Percentiles rank a stretch among this genome's conserved stretches.
These are phyloP conservation scores for Aspergillus floridensis DNA, from an alignment of 2,329 filamentous ascomycete species.

Conservation along the genomic window DNA sequence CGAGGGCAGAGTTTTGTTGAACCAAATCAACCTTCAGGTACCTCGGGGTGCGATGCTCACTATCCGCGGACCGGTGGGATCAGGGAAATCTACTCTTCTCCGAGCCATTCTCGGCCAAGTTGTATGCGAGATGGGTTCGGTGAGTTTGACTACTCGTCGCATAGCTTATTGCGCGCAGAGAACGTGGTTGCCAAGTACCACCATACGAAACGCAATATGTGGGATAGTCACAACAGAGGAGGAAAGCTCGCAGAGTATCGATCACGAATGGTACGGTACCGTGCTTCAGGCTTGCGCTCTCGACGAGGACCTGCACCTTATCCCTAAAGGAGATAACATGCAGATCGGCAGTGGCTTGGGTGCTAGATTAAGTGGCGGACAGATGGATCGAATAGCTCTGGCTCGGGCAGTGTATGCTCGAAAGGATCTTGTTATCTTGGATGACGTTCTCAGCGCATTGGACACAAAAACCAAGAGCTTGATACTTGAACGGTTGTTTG, in stretches of 20 bases:
- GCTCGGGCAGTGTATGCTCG: slow-evolving; percentile 18
- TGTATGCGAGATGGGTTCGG: not conserved
- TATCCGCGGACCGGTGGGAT: slow-evolving; percentile 13
- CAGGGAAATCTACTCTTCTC: slow-evolving; percentile 14
- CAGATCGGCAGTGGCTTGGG: not conserved
- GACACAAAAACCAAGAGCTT: slow-evolving; percentile 9
- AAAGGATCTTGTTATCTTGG: slow-evolving; percentile 12
- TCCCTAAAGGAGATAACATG: slow-evolving; percentile 22
- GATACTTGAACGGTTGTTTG: slow-evolving; percentile 10
- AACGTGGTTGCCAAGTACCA: slow-evolving; percentile 84
- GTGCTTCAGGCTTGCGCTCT: slow-evolving; percentile 23
- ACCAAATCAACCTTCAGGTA: not conserved
- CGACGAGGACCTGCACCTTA: slow-evolving; percentile 21
- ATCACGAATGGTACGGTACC: slow-evolving; percentile 19
- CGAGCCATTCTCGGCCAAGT: slow-evolving; percentile 6
- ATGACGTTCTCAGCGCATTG: slow-evolving; percentile 17
- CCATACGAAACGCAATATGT: slow-evolving; percentile 52
- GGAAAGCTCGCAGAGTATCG: slow-evolving; percentile 2
- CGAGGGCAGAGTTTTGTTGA: not conserved
- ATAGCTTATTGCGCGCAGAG: slow-evolving; percentile 68
- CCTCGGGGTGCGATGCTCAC: slow-evolving; percentile 4
- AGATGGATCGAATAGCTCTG: not conserved
- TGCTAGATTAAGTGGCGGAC: not conserved
- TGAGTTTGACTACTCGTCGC: not conserved
- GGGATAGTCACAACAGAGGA: not conserved